Evolutionary conservation across 2,329 filamentous ascomycete species (phyloP).

Genomic region (Coniochaeta pulveracea): DNA sequence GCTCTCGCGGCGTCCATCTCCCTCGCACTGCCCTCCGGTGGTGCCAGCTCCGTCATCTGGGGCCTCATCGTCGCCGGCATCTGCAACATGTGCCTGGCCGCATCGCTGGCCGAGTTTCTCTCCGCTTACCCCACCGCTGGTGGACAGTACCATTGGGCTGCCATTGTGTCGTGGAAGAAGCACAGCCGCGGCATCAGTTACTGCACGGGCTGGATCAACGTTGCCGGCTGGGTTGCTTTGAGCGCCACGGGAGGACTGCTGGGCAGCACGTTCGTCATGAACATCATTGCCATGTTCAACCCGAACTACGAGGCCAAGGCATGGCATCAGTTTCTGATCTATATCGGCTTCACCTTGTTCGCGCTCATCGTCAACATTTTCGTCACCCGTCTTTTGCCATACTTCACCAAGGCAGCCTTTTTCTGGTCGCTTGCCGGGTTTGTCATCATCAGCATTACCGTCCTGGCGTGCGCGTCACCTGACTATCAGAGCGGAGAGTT

Average conservation of each 20-base stretch:
- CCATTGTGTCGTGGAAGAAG: slow-evolving; percentile 46
- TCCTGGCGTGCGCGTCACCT: slow-evolving; percentile 54
- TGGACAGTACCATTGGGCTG: slow-evolving; percentile 64
- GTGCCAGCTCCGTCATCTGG: slow-evolving; percentile 60
- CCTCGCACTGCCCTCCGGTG: slow-evolving; percentile 54
- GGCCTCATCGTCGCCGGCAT: slow-evolving; percentile 51
- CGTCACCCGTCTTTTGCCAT: slow-evolving; percentile 47
- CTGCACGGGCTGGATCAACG: slow-evolving; percentile 63
- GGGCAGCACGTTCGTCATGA: slow-evolving; percentile 54
- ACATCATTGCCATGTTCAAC: slow-evolving; percentile 51
- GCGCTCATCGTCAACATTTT: slow-evolving; percentile 58
- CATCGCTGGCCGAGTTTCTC: slow-evolving; percentile 60
- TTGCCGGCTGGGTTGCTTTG: slow-evolving; percentile 60
- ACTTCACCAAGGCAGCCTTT: slow-evolving; percentile 58
- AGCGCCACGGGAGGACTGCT: slow-evolving; percentile 58
- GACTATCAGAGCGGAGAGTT: slow-evolving; percentile 53
- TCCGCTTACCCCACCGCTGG: slow-evolving; percentile 50
- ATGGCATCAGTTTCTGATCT: slow-evolving; percentile 68
- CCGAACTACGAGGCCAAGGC: slow-evolving; percentile 41
- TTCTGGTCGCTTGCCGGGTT: slow-evolving; percentile 62
- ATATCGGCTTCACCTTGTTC: slow-evolving; percentile 49
- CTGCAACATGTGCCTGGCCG: slow-evolving; percentile 59
- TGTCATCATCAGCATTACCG: slow-evolving; percentile 56
- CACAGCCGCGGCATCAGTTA: slow-evolving; percentile 55
- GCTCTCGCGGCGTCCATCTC: slow-evolving; percentile 34